phyloP scores from a whole-genome alignment of 1,284 basidiomycete genomes.

The Naganishia sp. region DNA sequence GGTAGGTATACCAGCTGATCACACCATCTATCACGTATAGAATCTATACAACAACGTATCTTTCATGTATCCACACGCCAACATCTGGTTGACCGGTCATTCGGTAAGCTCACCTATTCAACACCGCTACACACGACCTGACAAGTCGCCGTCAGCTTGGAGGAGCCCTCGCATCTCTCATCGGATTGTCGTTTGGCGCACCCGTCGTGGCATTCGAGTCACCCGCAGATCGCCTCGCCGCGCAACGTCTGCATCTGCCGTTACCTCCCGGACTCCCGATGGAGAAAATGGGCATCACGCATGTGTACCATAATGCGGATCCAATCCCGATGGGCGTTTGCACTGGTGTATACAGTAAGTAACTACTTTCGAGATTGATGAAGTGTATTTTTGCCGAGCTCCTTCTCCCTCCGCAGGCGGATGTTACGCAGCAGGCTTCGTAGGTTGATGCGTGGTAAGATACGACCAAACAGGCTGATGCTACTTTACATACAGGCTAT shows the following conservation, averaged over 20 bases:
- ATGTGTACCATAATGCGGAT: slow-evolving; percentile 62
- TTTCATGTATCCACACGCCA: slow-evolving; percentile 87
- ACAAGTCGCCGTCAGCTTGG: slow-evolving; percentile 60
- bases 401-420: slow-evolving; percentile 31
- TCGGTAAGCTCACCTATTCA: slow-evolving; percentile 57
- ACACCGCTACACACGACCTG: slow-evolving; percentile 12
- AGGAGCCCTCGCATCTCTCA: slow-evolving; percentile 78
- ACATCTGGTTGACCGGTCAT: slow-evolving; percentile 92
- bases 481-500: slow-evolving; percentile 41
- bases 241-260: slow-evolving; percentile 83
- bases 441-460: slow-evolving; percentile 30
- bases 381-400: background rate
- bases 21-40: slow-evolving; percentile 53
- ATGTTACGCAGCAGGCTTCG: slow-evolving; percentile 55
- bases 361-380: background rate
- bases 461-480: background rate
- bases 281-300: slow-evolving; percentile 55
- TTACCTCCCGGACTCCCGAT: slow-evolving; percentile 55
- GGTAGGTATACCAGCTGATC: background rate
- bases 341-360: slow-evolving; percentile 52
- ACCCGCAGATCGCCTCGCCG: slow-evolving; percentile 85
- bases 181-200: slow-evolving; percentile 88
- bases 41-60: slow-evolving; percentile 92
- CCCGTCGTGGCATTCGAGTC: slow-evolving; percentile 89
- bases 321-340: slow-evolving; percentile 56